phyloP scores from a whole-genome alignment of 192 early-diverging fungal genomes.

The Coemansia sp. region DNA sequence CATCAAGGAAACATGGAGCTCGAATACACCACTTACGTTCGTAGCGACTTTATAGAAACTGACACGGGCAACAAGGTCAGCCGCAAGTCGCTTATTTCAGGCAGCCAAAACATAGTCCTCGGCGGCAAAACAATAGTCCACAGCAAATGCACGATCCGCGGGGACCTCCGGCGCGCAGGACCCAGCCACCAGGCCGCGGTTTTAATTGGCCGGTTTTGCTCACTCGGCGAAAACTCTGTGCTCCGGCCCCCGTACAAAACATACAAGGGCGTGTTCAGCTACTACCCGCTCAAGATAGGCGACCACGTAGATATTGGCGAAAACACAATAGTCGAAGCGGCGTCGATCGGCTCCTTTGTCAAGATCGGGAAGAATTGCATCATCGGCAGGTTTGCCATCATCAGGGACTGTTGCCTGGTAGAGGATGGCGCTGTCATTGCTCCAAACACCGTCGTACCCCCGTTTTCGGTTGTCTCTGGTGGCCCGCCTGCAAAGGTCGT shows the following conservation, averaged over 20 bases:
- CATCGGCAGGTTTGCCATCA: slow-evolving; percentile 93
- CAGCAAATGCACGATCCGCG: slow-evolving; percentile 87
- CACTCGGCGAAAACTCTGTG: slow-evolving; percentile 73
- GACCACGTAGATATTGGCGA: slow-evolving; percentile 89
- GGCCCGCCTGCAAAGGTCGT: slow-evolving; percentile 71
- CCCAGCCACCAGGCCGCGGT: slow-evolving; percentile 86
- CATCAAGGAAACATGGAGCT: background rate
- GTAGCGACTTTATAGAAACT: slow-evolving; percentile 94
- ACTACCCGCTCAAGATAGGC: slow-evolving; percentile 98
- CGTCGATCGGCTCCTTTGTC: slow-evolving; percentile 88
- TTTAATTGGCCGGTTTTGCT: slow-evolving; percentile 89
- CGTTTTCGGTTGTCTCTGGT: slow-evolving; percentile 88
- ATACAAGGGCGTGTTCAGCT: slow-evolving; percentile 88
- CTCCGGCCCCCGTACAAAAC: slow-evolving; percentile 95
- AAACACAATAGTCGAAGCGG: slow-evolving; percentile 87
- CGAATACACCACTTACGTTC: slow-evolving; percentile 69
- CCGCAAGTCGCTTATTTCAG: slow-evolving; percentile 90
- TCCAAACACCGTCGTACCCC: slow-evolving; percentile 87
- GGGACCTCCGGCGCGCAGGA: slow-evolving; percentile 89
- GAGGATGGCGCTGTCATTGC: slow-evolving; percentile 90
- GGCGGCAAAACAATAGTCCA: slow-evolving; percentile 98
- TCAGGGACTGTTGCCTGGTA: slow-evolving; percentile 92
- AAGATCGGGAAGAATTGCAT: slow-evolving; percentile 92
- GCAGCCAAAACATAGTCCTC: slow-evolving; percentile 94
- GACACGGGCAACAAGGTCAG: slow-evolving; percentile 97